Evolutionary conservation across 257 asterid genomes (phyloP).

Genomic region (Solanum sitiens): DNA sequence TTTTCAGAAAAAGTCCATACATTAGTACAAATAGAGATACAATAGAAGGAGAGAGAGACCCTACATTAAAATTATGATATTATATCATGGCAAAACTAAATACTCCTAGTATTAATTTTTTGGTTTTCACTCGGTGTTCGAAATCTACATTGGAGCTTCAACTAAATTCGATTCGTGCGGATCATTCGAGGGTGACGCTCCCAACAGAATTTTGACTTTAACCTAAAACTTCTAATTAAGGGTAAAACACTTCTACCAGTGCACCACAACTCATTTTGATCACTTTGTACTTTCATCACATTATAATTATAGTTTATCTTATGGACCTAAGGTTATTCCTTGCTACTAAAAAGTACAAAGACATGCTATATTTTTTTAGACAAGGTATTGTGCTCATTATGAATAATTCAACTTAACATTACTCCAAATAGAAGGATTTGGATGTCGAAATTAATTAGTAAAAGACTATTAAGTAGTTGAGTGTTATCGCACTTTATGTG

Average conservation of each 20-base stretch:
- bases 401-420: background rate
- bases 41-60: background rate
- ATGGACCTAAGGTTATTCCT: background rate
- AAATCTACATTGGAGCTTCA: fast-evolving
- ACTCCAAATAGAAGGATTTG: background rate
- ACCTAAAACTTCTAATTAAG: too few species aligned
- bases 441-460: background rate
- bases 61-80: background rate
- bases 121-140: fast-evolving
- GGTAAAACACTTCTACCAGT: too few species aligned
- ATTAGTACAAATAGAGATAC: background rate
- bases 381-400: background rate
- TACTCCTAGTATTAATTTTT: background rate
- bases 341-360: background rate
- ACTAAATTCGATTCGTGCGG: fast-evolving
- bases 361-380: background rate
- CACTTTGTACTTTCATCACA: background rate
- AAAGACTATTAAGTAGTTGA: background rate
- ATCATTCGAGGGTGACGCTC: background rate
- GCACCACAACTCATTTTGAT: background rate
- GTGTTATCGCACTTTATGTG: background rate
- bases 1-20: background rate
- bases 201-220: too few species aligned
- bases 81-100: background rate
- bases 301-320: background rate